A percentile compares a stretch with the other conserved stretches of the same genome.
These are phyloP conservation scores for Microglena sp. DNA, from an alignment of 139 green algal genomes.

Conservation along the genomic window DNA sequence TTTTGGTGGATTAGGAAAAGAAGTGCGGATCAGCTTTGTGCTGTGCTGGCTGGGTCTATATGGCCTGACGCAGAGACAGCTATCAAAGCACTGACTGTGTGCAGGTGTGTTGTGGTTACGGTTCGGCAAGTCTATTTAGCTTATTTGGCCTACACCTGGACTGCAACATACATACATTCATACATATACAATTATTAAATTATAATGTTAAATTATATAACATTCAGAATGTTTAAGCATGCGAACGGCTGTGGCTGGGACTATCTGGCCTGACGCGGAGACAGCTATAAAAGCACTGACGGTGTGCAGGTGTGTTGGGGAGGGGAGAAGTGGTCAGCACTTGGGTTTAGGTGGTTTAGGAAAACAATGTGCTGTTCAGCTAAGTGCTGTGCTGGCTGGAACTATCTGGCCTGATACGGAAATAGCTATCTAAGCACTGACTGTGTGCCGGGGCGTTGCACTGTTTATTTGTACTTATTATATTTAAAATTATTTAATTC, in stretches of 20 bases:
- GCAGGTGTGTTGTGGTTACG: neutral
- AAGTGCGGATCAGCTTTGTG: no score
- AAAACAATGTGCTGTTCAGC: no score
- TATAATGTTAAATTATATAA: no score
- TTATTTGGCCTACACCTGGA: no score
- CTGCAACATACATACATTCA: neutral
- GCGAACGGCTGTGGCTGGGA: constrained; percentile 36
- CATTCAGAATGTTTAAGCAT: no score
- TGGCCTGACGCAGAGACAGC: neutral
- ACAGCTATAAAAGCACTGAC: constrained; percentile 26
- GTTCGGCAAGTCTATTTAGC: no score
- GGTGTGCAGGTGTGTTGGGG: constrained; percentile 41
- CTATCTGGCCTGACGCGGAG: constrained; percentile 64
- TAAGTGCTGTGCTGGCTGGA: neutral
- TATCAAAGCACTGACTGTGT: neutral
- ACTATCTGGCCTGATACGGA: neutral
- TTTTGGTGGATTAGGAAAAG: no score
- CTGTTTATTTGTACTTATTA: no score
- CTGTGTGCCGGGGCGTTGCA: neutral
- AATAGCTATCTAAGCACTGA: neutral
- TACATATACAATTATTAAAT: no score
- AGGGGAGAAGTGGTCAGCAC: no score
- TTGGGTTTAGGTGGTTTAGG: no score
- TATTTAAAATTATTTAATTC: no score
- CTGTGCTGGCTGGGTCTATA: neutral